These are phyloP conservation scores for Teratosphaeria gauchensis DNA, from an alignment of 2,329 filamentous ascomycete species.

Conservation along the genomic window DNA sequence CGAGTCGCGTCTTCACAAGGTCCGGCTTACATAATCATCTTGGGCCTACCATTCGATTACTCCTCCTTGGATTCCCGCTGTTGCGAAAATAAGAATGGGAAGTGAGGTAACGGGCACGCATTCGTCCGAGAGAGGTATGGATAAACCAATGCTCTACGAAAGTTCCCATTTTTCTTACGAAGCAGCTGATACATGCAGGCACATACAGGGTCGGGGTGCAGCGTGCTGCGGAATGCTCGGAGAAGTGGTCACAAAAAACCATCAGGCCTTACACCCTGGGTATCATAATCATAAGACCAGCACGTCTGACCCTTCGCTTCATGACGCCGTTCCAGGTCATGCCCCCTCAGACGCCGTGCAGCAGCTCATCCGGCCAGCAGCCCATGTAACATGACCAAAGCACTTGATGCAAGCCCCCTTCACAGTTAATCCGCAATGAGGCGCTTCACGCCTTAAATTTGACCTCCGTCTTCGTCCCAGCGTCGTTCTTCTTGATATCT, in stretches of 20 bases:
- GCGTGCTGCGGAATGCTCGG: no score
- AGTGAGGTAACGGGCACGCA: no score
- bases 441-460: conserved; percentile 6
- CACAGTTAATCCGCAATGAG: neutral
- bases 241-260: no score
- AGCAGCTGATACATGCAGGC: no score
- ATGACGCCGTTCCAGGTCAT: neutral
- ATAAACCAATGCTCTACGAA: no score
- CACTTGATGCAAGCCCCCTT: neutral
- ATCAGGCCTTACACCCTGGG: neutral
- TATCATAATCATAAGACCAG: neutral
- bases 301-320: neutral
- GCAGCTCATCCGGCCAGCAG: neutral
- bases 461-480: conserved; percentile 7
- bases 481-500: conserved; percentile 4
- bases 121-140: no score
- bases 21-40: neutral
- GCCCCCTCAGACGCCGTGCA: neutral
- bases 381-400: neutral
- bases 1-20: neutral
- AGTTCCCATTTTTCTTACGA: no score
- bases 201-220: no score
- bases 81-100: no score
- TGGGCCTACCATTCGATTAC: no score
- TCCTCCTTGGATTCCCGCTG: no score